Base-by-base conservation (phyloP, 768 basidiomycete species). In the Neoboletus subvelutipes region DNA sequence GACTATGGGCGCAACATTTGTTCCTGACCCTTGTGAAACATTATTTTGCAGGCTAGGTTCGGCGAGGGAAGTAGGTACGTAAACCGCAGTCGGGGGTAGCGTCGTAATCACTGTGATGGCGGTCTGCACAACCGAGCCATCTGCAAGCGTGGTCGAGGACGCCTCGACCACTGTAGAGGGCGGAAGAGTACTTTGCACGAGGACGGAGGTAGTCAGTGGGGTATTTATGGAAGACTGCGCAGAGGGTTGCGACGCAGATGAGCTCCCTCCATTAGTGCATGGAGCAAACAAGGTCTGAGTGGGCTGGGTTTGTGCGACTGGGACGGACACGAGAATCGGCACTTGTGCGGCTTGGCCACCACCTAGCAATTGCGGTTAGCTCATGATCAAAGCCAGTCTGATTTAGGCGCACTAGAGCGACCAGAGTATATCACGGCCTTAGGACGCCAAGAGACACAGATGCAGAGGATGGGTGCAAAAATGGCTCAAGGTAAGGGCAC, bases 1-100 rank as follows among this genome's bases (percentile, higher is more conserved):
- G 18, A 84, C 70, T 57, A 84, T 80, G 12, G 82, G 76, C 2
- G 70, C 80, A 5, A 82, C 52, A 48, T 76, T 62, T 9, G 69
- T 62, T 5, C 73, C 59, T 41, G 64, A 63, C 43, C 56, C 60
- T 57, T 45, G 56, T 18, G 62, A 60, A 24, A 31, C n/a, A 48
- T 51, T n/a, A 20, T 43, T 60, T 57, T 66, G 63, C 24, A 56
- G 47, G 42, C 46, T 50, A 22, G 72, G 60, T 48, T 43, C 57
- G 45, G 54, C 34, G 28, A 59, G 18, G 20, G 55, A 58, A 37
- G 57, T 63, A 26, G 59, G 62, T 28, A 67, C 62, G 42, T 70
- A 67, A 45, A 78, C 56, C 18, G 71, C 50, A 28, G 71, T 70
- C 2, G 71, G 67, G 0, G 77, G 62, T 5, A 63, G 64, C 0